Conservation (phyloP, 148 eudicot genomes). For the Drosera capensis region DNA sequence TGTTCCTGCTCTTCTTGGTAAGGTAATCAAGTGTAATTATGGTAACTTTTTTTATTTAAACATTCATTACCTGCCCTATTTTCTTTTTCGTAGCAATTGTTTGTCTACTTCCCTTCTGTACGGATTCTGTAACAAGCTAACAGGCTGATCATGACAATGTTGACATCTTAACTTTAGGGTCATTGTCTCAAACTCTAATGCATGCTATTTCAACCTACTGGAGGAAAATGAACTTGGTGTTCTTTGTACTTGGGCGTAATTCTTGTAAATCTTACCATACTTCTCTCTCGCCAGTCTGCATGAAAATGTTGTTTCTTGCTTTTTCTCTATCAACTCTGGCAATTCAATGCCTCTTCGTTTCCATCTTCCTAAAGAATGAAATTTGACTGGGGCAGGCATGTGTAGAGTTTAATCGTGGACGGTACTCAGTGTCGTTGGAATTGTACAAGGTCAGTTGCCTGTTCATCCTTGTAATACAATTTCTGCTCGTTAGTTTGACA, state of each 20-base stretch:
- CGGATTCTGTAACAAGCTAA: background rate
- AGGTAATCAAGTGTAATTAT: constrained; percentile 29
- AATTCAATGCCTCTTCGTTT: background rate
- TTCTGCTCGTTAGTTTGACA: background rate
- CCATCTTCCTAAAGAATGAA: no score
- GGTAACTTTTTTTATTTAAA: background rate
- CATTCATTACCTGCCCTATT: background rate
- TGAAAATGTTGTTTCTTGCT: no score
- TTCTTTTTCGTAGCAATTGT: background rate
- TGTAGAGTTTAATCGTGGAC: constrained; percentile 79
- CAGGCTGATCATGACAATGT: background rate
- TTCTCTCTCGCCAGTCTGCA: no score
- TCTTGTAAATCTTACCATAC: no score
- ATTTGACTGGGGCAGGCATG: constrained; percentile 52
- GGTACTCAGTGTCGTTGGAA: constrained; percentile 74
- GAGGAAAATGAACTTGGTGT: background rate
- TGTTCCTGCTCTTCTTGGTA: constrained; percentile 97
- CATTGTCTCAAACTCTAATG: background rate
- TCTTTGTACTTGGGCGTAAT: no score
- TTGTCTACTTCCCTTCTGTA: background rate
- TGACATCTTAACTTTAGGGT: background rate
- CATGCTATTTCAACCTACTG: background rate
- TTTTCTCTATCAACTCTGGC: background rate
- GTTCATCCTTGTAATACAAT: background rate
- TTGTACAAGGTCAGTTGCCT: constrained; percentile 65